phyloP scores from a whole-genome alignment of 306 rosid genomes.

The Luffa acutangula region DNA sequence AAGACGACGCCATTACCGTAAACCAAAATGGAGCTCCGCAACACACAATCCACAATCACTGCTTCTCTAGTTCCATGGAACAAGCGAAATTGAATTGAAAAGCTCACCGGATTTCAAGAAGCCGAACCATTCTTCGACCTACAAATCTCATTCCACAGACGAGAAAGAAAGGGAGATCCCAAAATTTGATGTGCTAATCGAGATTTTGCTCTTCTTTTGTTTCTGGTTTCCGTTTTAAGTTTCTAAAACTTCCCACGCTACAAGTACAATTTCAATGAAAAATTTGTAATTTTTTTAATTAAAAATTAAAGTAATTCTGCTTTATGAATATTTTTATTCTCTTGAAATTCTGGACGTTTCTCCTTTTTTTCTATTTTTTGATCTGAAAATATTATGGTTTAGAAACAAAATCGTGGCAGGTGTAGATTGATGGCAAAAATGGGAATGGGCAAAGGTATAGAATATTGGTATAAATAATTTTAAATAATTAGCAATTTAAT shows the following conservation, averaged over 20 bases:
- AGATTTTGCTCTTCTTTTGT: neutral
- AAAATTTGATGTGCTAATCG: neutral
- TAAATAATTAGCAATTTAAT: too few relatives aligned
- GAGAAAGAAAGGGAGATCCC: neutral
- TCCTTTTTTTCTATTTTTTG: neutral
- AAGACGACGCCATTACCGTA: conserved; percentile 55
- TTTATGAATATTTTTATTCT: neutral
- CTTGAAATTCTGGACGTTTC: neutral
- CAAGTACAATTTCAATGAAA: neutral
- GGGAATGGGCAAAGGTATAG: neutral
- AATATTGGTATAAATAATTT: neutral
- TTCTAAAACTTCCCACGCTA: neutral
- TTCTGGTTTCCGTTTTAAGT: neutral
- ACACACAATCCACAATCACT: neutral
- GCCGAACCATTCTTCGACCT: neutral
- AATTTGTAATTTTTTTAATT: neutral
- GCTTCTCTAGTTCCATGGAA: neutral
- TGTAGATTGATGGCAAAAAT: neutral
- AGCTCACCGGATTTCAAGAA: neutral
- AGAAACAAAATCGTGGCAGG: neutral
- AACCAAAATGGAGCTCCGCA: conserved; percentile 30
- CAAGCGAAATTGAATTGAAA: neutral
- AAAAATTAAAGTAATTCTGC: neutral
- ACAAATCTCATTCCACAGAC: neutral
- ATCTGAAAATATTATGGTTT: neutral